These are phyloP conservation scores for Apophysomyces trapeziformis DNA, from an alignment of 371 early-diverging fungal species.

Conservation along the genomic window DNA sequence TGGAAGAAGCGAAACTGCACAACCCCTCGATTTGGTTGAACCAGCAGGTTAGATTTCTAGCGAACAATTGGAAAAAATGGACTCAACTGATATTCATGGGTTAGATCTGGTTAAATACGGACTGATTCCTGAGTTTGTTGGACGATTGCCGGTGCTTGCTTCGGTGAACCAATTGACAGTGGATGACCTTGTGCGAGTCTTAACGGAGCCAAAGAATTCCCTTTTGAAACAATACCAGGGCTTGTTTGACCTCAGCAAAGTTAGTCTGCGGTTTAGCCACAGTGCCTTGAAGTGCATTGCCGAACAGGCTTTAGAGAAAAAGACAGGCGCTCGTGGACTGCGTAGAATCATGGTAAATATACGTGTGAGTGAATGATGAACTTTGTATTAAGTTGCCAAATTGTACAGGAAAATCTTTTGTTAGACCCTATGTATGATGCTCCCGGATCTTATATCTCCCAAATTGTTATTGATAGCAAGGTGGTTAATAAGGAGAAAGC, in stretches of 20 bases:
- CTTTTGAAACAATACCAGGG: conserved; percentile 84
- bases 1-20: conserved; percentile 6
- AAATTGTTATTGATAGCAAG: conserved; percentile 73
- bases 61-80: not conserved
- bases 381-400: not conserved
- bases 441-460: conserved; percentile 72
- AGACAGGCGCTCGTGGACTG: conserved; percentile 90
- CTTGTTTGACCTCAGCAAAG: conserved; percentile 69
- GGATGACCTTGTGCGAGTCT: conserved; percentile 76
- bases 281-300: conserved; percentile 75
- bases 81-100: not conserved
- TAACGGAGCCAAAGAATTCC: conserved; percentile 87
- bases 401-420: conserved; percentile 64
- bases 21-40: conserved; percentile 64
- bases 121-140: conserved; percentile 91
- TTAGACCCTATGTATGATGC: conserved; percentile 85
- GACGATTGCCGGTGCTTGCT: conserved; percentile 88
- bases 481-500: conserved; percentile 63
- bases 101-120: conserved; percentile 86
- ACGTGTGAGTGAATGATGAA: not conserved
- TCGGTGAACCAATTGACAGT: conserved; percentile 71
- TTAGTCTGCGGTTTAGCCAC: conserved; percentile 73
- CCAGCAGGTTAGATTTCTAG: conserved; percentile 55
- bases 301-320: conserved; percentile 75
- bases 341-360: conserved; percentile 76